Percentiles rank a stretch among this genome's conserved stretches.
Conservation (phyloP, 1,139 yeast genomes). For the Chernovozyma sophiae-reginae region DNA sequence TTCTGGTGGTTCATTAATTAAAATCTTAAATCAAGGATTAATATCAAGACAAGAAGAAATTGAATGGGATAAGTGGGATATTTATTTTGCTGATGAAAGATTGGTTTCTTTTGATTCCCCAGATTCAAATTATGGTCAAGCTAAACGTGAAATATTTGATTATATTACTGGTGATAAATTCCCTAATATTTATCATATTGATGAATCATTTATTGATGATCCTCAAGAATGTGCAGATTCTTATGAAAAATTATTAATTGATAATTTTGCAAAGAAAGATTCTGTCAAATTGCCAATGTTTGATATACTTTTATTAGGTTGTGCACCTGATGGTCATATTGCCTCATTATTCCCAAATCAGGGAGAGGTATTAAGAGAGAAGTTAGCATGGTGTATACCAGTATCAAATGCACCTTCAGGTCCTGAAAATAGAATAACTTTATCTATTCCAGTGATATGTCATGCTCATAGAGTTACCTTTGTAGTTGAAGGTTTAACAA, state of each 20-base stretch:
- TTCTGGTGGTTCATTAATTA: constrained; percentile 87
- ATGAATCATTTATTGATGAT: constrained; percentile 70
- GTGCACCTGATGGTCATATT: constrained; percentile 98
- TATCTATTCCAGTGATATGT: constrained; percentile 91
- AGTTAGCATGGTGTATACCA: constrained; percentile 94
- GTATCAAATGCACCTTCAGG: constrained; percentile 91
- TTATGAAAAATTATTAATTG: constrained; percentile 80
- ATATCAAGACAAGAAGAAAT: constrained; percentile 64
- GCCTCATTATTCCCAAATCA: constrained; percentile 94
- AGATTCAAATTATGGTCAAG: constrained; percentile 87
- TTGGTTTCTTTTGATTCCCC: constrained; percentile 81
- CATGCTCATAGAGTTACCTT: constrained; percentile 91
- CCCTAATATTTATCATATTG: constrained; percentile 81
- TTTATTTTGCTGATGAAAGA: constrained; percentile 95
- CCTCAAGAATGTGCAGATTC: constrained; percentile 94
- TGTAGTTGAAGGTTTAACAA: constrained; percentile 93
- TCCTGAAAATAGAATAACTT: constrained; percentile 81
- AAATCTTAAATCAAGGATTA: constrained; percentile 82
- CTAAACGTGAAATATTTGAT: constrained; percentile 79
- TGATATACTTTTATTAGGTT: constrained; percentile 84
- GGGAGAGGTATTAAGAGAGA: constrained; percentile 77
- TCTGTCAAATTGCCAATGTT: constrained; percentile 93
- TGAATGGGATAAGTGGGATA: constrained; percentile 93
- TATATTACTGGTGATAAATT: constrained; percentile 46
- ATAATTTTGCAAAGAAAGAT: constrained; percentile 94